These are phyloP conservation scores for Neurospora crassa DNA, from an alignment of 2,329 filamentous ascomycete genomes.

Conservation along the genomic window DNA sequence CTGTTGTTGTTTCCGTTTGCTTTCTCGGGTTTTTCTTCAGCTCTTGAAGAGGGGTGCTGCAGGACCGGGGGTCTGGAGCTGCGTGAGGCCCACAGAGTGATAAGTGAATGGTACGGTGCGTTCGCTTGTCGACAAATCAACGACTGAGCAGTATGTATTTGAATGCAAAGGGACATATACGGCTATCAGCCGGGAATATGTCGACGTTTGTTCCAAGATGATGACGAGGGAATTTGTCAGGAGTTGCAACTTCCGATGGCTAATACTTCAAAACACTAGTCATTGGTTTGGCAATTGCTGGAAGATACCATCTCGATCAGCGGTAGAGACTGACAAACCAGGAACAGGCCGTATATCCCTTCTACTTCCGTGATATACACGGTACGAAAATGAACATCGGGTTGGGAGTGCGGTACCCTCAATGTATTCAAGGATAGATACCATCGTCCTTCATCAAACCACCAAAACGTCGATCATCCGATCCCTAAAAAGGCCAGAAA, in stretches of 20 bases:
- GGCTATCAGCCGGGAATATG: rapidly evolving
- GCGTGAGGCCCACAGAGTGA: background rate
- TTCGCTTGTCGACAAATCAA: background rate
- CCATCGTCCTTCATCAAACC: too few relatives aligned
- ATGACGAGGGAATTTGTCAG: background rate
- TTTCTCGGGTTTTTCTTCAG: background rate
- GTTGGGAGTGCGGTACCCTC: too few relatives aligned
- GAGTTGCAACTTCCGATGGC: rapidly evolving
- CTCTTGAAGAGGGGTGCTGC: background rate
- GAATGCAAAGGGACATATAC: background rate
- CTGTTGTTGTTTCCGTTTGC: background rate
- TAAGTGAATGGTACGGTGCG: background rate
- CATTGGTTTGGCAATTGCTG: background rate
- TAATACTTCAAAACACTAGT: rapidly evolving
- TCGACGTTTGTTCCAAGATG: background rate
- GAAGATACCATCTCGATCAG: background rate
- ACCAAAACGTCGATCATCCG: background rate
- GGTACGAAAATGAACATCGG: too few relatives aligned
- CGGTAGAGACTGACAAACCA: background rate
- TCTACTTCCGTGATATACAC: too few relatives aligned
- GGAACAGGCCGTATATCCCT: too few relatives aligned
- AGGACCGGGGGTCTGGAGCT: background rate
- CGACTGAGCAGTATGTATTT: rapidly evolving
- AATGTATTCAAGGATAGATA: too few relatives aligned
- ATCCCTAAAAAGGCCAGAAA: background rate